These are phyloP conservation scores for Porodaedalea pini DNA, from an alignment of 1,284 basidiomycete species.

Conservation along the genomic window DNA sequence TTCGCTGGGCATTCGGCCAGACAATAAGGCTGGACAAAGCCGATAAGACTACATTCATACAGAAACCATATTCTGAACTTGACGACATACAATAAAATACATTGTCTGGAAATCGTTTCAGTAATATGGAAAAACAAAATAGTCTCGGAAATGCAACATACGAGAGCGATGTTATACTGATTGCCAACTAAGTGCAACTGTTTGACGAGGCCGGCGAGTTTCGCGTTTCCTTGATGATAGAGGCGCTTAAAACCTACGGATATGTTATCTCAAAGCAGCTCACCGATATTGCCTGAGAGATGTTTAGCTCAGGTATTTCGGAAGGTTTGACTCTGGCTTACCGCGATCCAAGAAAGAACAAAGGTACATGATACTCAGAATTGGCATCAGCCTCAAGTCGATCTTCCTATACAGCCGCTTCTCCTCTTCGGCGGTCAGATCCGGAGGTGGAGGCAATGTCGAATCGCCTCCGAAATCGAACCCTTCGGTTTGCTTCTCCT, in stretches of 20 bases:
- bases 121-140: not conserved
- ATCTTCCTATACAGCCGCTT: constrained; percentile 60
- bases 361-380: constrained; percentile 63
- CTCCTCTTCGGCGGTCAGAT: constrained; percentile 50
- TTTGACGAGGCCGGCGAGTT: constrained; percentile 52
- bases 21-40: constrained; percentile 47
- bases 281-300: constrained; percentile 53
- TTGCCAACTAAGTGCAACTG: constrained; percentile 55
- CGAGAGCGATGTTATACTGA: constrained; percentile 63
- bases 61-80: no score
- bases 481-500: constrained; percentile 9
- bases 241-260: not conserved
- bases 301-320: not conserved
- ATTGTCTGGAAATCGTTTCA: constrained; percentile 58
- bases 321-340: constrained; percentile 23
- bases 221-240: constrained; percentile 52
- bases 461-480: constrained; percentile 40
- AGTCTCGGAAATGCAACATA: constrained; percentile 27
- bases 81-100: constrained; percentile 59
- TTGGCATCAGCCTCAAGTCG: constrained; percentile 60
- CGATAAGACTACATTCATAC: not conserved
- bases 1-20: constrained; percentile 60
- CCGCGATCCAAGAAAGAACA: constrained; percentile 65
- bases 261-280: constrained; percentile 4
- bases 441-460: constrained; percentile 42